Evolutionary conservation across 2,329 filamentous ascomycete species (phyloP).

Genomic region (Stemphylium vesicarium): DNA sequence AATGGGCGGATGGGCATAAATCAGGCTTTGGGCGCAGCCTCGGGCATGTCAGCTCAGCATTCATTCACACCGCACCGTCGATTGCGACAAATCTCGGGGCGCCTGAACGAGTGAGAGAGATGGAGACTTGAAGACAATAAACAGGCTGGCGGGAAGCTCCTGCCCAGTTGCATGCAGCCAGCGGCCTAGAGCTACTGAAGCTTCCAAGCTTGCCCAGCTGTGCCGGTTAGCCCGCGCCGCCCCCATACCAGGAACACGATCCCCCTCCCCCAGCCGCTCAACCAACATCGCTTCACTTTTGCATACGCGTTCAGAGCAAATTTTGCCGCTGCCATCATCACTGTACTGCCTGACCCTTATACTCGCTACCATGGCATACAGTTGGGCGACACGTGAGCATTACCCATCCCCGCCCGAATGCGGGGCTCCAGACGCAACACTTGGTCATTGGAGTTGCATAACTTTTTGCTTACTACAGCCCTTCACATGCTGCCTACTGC

Average conservation of each 20-base stretch:
- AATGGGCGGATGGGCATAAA: constrained; percentile 14
- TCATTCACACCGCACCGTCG: constrained; percentile 8
- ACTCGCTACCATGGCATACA: constrained; percentile 3
- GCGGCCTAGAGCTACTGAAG: constrained; percentile 18
- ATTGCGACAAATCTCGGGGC: background rate
- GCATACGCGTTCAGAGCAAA: background rate
- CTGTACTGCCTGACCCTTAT: background rate
- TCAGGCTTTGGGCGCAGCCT: constrained; percentile 6
- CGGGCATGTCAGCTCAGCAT: constrained; percentile 22
- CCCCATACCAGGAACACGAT: constrained; percentile 17
- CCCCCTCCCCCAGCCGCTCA: background rate
- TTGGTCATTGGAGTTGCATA: constrained; percentile 8
- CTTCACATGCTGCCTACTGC: background rate
- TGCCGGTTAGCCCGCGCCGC: constrained; percentile 23
- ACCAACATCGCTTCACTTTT: constrained; percentile 6
- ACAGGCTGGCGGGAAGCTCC: constrained; percentile 4
- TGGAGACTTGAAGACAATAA: background rate
- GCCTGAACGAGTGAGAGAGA: background rate
- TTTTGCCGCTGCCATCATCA: background rate
- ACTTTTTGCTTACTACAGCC: constrained; percentile 11
- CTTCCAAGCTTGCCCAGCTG: constrained; percentile 23
- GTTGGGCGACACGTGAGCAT: constrained; percentile 10
- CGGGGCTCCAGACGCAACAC: constrained; percentile 20
- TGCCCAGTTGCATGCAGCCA: constrained; percentile 16
- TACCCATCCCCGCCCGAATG: constrained; percentile 15